Conservation (phyloP, 2,329 filamentous ascomycete genomes). For the Plectosphaerella cucumerina region DNA sequence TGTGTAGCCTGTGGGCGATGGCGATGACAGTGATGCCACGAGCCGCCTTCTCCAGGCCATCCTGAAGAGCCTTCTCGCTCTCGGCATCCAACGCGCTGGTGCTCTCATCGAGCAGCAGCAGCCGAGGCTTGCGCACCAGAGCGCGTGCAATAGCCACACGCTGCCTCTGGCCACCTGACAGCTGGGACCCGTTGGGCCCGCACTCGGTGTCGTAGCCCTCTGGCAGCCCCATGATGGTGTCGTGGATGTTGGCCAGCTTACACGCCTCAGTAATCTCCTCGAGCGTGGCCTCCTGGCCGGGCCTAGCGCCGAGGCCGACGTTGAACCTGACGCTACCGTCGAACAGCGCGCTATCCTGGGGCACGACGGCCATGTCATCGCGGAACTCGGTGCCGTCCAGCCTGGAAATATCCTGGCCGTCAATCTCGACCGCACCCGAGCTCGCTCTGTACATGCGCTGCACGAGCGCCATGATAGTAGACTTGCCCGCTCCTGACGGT, state of each 20-base stretch:
- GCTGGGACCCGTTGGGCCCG: constrained; percentile 67
- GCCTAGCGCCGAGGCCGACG: constrained; percentile 49
- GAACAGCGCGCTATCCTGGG: constrained; percentile 55
- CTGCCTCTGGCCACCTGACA: constrained; percentile 79
- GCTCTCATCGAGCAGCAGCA: constrained; percentile 78
- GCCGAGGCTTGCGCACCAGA: constrained; percentile 64
- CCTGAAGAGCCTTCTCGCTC: constrained; percentile 61
- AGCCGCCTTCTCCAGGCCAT: constrained; percentile 57
- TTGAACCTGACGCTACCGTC: constrained; percentile 54
- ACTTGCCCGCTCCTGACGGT: constrained; percentile 42
- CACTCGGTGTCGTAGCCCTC: constrained; percentile 63
- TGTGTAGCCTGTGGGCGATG: constrained; percentile 54
- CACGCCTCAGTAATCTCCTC: constrained; percentile 64
- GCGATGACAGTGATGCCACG: constrained; percentile 52
- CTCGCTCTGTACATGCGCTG: constrained; percentile 51
- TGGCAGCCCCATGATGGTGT: constrained; percentile 58
- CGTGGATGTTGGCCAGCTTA: constrained; percentile 65
- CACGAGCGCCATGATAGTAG: constrained; percentile 40
- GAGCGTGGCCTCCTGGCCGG: constrained; percentile 48
- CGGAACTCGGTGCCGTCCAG: constrained; percentile 32
- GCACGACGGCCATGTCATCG: constrained; percentile 50
- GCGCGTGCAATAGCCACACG: constrained; percentile 75
- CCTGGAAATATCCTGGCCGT: constrained; percentile 41
- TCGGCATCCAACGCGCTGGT: constrained; percentile 74
- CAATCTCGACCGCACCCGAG: constrained; percentile 46